Evolutionary conservation across 2,329 filamentous ascomycete species (phyloP).

Genomic region (Didymella sp.): DNA sequence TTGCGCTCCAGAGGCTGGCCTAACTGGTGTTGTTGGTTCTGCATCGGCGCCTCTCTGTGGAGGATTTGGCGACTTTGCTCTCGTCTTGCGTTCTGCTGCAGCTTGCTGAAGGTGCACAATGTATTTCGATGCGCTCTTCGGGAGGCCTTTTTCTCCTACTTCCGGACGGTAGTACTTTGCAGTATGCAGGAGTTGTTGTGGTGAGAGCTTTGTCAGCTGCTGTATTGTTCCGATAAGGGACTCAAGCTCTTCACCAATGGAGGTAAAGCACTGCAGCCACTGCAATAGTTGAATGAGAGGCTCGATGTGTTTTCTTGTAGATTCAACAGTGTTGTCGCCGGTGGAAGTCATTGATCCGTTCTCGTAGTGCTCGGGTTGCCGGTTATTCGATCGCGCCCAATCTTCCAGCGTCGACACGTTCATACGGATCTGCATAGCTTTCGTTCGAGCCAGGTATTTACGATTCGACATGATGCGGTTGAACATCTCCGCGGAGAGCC

Average conservation of each 20-base stretch:
- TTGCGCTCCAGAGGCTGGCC: constrained; percentile 29
- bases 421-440: constrained; percentile 99
- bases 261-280: constrained; percentile 98
- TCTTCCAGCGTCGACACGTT: constrained; percentile 95
- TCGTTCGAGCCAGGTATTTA: constrained; percentile 92
- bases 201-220: constrained; percentile 82
- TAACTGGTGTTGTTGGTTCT: constrained; percentile 44
- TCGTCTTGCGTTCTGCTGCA: constrained; percentile 58
- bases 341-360: constrained; percentile 84
- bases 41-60: constrained; percentile 46
- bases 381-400: constrained; percentile 92
- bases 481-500: constrained; percentile 94
- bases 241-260: constrained; percentile 86
- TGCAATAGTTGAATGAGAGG: constrained; percentile 93
- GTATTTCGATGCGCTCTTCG: constrained; percentile 88
- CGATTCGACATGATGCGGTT: constrained; percentile 97
- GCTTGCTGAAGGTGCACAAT: constrained; percentile 81
- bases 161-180: constrained; percentile 93
- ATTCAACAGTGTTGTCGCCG: constrained; percentile 86
- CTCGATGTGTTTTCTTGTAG: constrained; percentile 81
- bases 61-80: constrained; percentile 41
- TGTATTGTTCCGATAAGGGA: constrained; percentile 87
- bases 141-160: constrained; percentile 90
- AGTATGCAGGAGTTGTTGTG: constrained; percentile 88
- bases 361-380: constrained; percentile 94